A percentile compares a stretch with the other conserved stretches of the same genome.
Evolutionary conservation across 306 rosid species (phyloP).

Genomic region (Cucumis hystrix): DNA sequence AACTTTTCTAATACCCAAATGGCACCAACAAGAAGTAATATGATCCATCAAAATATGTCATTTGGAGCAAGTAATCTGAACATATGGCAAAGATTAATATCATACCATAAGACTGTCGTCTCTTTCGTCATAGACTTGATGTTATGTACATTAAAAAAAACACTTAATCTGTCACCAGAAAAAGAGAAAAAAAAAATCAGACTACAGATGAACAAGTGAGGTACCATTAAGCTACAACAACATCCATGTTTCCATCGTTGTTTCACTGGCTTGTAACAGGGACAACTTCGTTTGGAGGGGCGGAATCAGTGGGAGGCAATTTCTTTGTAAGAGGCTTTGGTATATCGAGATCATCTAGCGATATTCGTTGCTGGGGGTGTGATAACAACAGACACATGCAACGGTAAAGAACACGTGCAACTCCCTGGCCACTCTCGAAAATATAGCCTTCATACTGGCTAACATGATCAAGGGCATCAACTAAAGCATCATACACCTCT

Average conservation of each 20-base stretch:
- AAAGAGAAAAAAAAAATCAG: background rate
- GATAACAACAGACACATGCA: constrained; percentile 43
- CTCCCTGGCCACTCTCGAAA: constrained; percentile 83
- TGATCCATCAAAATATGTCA: background rate
- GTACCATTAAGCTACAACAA: background rate
- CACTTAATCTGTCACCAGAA: background rate
- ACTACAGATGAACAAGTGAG: background rate
- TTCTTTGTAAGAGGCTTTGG: constrained; percentile 69
- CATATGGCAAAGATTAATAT: background rate
- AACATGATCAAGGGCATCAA: constrained; percentile 78
- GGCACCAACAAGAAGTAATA: background rate
- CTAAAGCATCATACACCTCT: constrained; percentile 70
- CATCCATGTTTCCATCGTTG: background rate
- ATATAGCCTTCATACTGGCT: constrained; percentile 89
- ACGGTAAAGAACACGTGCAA: constrained; percentile 58
- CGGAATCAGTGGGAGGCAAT: constrained; percentile 34
- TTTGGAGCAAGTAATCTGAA: background rate
- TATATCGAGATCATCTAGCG: constrained; percentile 57
- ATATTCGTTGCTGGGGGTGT: constrained; percentile 87
- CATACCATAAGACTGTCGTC: background rate
- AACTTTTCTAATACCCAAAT: background rate
- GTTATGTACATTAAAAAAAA: background rate
- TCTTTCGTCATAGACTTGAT: background rate
- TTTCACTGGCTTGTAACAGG: constrained; percentile 39
- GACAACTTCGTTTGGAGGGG: constrained; percentile 36